Evolutionary conservation across 805 yeast species (phyloP).

Genomic region (Lipomyces chichibuensis): DNA sequence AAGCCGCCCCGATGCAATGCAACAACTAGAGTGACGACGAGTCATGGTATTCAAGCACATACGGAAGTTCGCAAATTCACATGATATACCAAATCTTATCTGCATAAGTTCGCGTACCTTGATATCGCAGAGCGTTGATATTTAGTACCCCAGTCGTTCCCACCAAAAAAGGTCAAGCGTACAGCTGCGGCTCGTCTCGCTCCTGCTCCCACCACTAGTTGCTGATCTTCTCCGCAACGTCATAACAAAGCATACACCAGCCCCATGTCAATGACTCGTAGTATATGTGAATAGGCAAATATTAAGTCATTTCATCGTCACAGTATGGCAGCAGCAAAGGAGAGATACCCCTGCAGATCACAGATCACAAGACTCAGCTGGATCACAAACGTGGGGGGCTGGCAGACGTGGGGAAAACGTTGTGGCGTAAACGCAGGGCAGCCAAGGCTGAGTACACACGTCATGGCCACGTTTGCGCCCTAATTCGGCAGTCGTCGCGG

Average conservation of each 20-base stretch:
- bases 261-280: too few species aligned
- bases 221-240: too few species aligned
- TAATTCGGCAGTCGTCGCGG: background rate
- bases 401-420: background rate
- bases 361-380: too few species aligned
- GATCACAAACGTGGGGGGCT: too few species aligned
- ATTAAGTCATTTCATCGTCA: too few species aligned
- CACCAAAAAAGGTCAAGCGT: too few species aligned
- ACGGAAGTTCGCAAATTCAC: background rate
- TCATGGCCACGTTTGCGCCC: background rate
- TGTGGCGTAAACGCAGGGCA: background rate
- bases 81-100: background rate
- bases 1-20: background rate
- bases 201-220: too few species aligned
- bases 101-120: background rate
- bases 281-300: too few species aligned
- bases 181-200: too few species aligned
- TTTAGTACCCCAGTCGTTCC: background rate
- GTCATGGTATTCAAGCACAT: background rate
- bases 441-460: background rate
- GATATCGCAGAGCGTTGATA: background rate
- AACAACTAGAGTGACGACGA: background rate
- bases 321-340: too few species aligned
- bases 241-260: too few species aligned
- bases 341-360: too few species aligned